Evolutionary conservation across 805 yeast species (phyloP).

Genomic region (Candida suzukii): DNA sequence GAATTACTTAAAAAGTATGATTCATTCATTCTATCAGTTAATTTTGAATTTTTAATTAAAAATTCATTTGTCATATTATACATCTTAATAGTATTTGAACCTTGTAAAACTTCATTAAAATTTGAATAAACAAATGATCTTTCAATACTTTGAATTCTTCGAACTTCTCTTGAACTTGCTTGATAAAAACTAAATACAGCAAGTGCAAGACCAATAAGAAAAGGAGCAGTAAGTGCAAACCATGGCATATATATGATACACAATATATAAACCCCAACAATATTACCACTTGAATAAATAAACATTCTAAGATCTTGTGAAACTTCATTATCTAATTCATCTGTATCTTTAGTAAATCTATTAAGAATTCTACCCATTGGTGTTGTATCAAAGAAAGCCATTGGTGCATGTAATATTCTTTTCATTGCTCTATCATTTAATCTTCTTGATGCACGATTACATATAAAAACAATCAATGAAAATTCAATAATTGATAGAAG

Average conservation of each 20-base stretch:
- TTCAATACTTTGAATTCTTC: slow-evolving; percentile 40
- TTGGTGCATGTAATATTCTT: slow-evolving; percentile 66
- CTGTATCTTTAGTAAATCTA: slow-evolving; percentile 83
- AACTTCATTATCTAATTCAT: slow-evolving; percentile 72
- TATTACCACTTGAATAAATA: slow-evolving; percentile 37
- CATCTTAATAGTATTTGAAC: slow-evolving; percentile 40
- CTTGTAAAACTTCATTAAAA: slow-evolving; percentile 41
- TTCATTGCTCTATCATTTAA: slow-evolving; percentile 58
- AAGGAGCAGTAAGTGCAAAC: slow-evolving; percentile 51
- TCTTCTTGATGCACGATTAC: slow-evolving; percentile 45
- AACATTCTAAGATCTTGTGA: slow-evolving; percentile 64
- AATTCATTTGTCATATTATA: slow-evolving; percentile 25
- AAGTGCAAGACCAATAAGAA: slow-evolving; percentile 32
- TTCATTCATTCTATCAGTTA: slow-evolving; percentile 37
- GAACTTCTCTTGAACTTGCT: slow-evolving; percentile 41
- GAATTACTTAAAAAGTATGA: slow-evolving; percentile 36
- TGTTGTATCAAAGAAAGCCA: slow-evolving; percentile 76
- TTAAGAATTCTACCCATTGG: slow-evolving; percentile 85
- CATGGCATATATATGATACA: slow-evolving; percentile 46
- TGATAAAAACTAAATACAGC: slow-evolving; percentile 37
- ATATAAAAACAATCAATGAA: slow-evolving; percentile 38
- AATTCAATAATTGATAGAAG: slow-evolving; percentile 37
- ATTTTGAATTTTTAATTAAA: slow-evolving; percentile 28
- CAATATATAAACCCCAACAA: slow-evolving; percentile 25
- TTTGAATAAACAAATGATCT: slow-evolving; percentile 42